phyloP scores from a whole-genome alignment of 768 basidiomycete genomes.

The Udeniomyces megalosporus region DNA sequence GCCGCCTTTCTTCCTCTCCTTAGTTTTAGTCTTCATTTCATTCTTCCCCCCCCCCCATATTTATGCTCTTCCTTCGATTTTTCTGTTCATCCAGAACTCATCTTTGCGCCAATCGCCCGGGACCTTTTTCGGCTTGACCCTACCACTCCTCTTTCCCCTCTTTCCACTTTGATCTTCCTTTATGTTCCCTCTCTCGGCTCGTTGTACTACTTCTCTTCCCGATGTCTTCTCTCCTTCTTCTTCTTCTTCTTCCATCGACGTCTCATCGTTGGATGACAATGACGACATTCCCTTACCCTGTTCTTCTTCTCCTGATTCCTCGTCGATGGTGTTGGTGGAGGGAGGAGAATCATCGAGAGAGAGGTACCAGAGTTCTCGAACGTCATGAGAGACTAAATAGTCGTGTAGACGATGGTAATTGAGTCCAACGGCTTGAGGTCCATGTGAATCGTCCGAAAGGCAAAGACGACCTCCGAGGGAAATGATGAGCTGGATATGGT shows the following conservation, averaged over 20 bases:
- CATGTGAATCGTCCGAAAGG: conserved; percentile 93
- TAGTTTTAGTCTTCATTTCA: no score
- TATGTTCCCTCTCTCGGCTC: no score
- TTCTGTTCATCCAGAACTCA: conserved; percentile 20
- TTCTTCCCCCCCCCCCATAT: neutral
- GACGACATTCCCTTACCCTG: neutral
- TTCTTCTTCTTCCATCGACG: neutral
- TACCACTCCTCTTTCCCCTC: neutral
- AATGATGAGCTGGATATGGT: conserved; percentile 56
- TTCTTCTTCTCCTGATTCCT: neutral
- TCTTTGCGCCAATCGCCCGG: neutral
- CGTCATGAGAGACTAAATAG: conserved; percentile 48
- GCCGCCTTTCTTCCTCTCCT: neutral
- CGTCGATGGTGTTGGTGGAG: neutral
- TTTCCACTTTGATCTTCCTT: no score
- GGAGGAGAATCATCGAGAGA: neutral
- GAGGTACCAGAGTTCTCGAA: conserved; percentile 37
- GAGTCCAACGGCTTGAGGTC: conserved; percentile 67
- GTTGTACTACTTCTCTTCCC: no score
- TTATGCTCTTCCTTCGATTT: neutral
- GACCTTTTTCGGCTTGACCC: neutral
- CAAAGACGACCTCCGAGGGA: conserved; percentile 53
- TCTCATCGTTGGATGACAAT: neutral
- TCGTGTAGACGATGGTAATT: conserved; percentile 54
- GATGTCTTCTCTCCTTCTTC: neutral